Conservation (phyloP, 2,329 filamentous ascomycete genomes). For the Amphichorda felina region DNA sequence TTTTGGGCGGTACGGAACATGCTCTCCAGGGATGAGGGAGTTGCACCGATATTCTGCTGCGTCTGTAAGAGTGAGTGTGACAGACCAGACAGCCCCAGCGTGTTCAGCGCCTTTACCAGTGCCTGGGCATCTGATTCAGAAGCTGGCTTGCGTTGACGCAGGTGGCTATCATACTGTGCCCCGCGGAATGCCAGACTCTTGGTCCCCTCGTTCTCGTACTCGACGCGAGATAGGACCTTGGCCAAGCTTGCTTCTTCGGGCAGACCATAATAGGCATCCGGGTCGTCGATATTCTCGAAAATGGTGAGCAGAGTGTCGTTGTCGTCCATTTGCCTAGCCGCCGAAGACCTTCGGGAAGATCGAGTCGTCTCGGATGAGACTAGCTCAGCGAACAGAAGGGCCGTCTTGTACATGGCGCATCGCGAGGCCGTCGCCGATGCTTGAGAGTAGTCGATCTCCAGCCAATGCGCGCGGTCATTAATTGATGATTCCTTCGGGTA, state of each 20-base stretch:
- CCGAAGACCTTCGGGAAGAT: constrained; percentile 56
- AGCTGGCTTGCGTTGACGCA: constrained; percentile 47
- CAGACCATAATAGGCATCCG: constrained; percentile 90
- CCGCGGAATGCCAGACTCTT: constrained; percentile 86
- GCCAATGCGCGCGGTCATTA: constrained; percentile 70
- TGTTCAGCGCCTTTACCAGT: constrained; percentile 65
- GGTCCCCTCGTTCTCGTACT: constrained; percentile 78
- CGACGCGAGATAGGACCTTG: constrained; percentile 69
- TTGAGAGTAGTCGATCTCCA: constrained; percentile 66
- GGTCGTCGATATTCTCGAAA: constrained; percentile 88
- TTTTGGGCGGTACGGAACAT: constrained; percentile 72
- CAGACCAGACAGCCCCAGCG: constrained; percentile 73
- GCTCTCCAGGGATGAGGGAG: constrained; percentile 50
- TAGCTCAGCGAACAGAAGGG: constrained; percentile 73
- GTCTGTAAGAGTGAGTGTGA: constrained; percentile 67
- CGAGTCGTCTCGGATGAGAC: constrained; percentile 43
- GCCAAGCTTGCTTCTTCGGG: constrained; percentile 65
- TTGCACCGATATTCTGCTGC: constrained; percentile 47
- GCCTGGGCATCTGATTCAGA: constrained; percentile 51
- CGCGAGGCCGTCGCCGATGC: constrained; percentile 60
- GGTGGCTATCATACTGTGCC: constrained; percentile 78
- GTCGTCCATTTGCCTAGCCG: constrained; percentile 39
- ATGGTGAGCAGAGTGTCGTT: constrained; percentile 65
- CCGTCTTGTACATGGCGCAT: constrained; percentile 80
- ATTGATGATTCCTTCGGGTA: constrained; percentile 66